Conservation (phyloP, 2,329 filamentous ascomycete genomes). For the Drechslerella coelobrocha region DNA sequence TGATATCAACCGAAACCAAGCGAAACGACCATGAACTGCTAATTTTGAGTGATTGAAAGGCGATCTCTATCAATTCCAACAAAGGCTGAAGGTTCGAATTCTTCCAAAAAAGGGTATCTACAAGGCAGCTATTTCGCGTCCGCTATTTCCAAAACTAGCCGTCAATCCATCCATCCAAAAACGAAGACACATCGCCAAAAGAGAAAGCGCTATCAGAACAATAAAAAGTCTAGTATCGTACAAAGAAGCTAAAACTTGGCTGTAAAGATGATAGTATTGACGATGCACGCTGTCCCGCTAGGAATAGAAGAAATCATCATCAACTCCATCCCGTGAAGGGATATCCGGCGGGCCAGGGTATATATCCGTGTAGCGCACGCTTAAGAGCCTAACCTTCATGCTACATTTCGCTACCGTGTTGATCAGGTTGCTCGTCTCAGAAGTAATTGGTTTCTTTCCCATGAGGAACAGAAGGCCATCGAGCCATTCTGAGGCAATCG, state of each 20-base stretch:
- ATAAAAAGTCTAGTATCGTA: conserved; percentile 43
- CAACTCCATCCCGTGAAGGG: conserved; percentile 81
- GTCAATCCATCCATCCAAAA: conserved; percentile 12
- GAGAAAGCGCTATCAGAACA: conserved; percentile 22
- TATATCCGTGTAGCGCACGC: conserved; percentile 79
- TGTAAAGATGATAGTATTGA: conserved; percentile 4
- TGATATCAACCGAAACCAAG: too few relatives aligned
- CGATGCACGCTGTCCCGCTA: conserved; percentile 9
- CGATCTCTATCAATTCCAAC: too few relatives aligned
- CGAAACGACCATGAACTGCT: too few relatives aligned
- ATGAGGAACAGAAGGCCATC: conserved; percentile 94
- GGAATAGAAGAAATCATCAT: conserved; percentile 72
- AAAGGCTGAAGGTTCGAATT: conserved; percentile 2
- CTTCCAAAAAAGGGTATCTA: conserved; percentile 31
- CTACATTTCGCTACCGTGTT: conserved; percentile 87
- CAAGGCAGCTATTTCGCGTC: conserved; percentile 15
- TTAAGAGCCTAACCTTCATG: conserved; percentile 87
- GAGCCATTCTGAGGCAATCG: conserved; percentile 91
- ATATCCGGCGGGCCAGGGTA: conserved; percentile 74
- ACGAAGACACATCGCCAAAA: conserved; percentile 6
- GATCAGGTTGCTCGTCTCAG: conserved; percentile 90
- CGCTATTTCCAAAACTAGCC: conserved; percentile 7
- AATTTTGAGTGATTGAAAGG: neutral
- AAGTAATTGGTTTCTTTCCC: conserved; percentile 94
- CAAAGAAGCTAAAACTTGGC: conserved; percentile 19